A percentile compares a stretch with the other conserved stretches of the same genome.
Conservation (phyloP, 2,329 filamentous ascomycete genomes). For the Stachybotrys echinatus region DNA sequence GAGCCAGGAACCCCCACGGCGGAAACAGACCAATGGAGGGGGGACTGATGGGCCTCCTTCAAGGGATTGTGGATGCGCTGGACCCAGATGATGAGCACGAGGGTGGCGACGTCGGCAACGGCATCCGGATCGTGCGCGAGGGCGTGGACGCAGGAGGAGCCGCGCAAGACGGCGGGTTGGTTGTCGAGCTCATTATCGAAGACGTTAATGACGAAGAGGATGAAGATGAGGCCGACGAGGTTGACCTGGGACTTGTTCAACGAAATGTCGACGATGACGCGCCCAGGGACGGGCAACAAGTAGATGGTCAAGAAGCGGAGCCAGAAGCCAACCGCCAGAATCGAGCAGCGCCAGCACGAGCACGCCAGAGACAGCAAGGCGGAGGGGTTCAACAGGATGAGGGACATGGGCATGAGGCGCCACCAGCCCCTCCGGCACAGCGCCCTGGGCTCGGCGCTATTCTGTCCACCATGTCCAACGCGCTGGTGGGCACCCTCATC, state of each 20-base stretch:
- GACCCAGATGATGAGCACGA: slow-evolving; percentile 26
- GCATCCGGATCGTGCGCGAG: slow-evolving; percentile 9
- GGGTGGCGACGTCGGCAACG: slow-evolving; percentile 10
- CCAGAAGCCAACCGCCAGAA: slow-evolving; percentile 2
- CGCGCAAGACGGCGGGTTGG: slow-evolving; percentile 20
- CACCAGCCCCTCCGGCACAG: slow-evolving; percentile 26
- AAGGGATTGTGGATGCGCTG: slow-evolving; percentile 29
- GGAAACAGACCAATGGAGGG: slow-evolving; percentile 17
- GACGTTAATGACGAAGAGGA: slow-evolving; percentile 17
- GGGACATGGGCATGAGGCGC: slow-evolving; percentile 20
- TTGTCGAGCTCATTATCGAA: slow-evolving; percentile 28
- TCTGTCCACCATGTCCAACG: slow-evolving; percentile 40
- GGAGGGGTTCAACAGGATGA: background rate
- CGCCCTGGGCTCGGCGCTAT: slow-evolving; percentile 27
- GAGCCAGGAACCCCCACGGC: slow-evolving; percentile 10
- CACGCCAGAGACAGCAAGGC: background rate
- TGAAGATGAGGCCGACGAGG: slow-evolving; percentile 32
- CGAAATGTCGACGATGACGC: background rate
- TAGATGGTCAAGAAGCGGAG: no score
- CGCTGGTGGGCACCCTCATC: slow-evolving; percentile 54
- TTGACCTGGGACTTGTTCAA: background rate
- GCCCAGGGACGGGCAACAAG: no score
- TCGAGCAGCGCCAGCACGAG: no score
- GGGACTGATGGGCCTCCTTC: slow-evolving; percentile 28
- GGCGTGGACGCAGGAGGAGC: slow-evolving; percentile 11